phyloP scores from a whole-genome alignment of 345 rosid species.

The Limnanthes douglasii region DNA sequence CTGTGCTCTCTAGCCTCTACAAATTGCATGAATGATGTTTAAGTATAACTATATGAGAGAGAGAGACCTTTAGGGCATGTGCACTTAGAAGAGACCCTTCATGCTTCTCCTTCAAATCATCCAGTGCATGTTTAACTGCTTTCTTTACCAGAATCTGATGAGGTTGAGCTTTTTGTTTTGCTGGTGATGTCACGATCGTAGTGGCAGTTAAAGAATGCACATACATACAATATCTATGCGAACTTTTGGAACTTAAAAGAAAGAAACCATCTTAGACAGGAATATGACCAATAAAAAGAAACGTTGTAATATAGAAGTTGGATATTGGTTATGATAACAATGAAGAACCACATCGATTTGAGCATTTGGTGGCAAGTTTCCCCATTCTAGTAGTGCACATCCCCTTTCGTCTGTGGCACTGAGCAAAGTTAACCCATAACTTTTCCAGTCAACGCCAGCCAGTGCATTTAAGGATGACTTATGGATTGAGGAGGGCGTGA shows the following conservation, averaged over 20 bases:
- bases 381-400: slow-evolving; percentile 45
- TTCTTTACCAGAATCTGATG: slow-evolving; percentile 33
- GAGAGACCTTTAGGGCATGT: slow-evolving; percentile 53
- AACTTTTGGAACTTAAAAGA: background rate
- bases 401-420: slow-evolving; percentile 32
- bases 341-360: slow-evolving; percentile 51
- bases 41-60: background rate
- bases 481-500: slow-evolving; percentile 38
- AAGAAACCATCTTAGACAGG: background rate
- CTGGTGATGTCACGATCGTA: slow-evolving; percentile 15
- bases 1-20: no score
- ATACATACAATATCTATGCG: background rate
- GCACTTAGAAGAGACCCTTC: slow-evolving; percentile 56
- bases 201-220: slow-evolving; percentile 25
- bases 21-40: no score
- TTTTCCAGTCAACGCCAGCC: slow-evolving; percentile 65
- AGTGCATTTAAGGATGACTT: slow-evolving; percentile 36
- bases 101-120: slow-evolving; percentile 65
- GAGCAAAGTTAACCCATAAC: slow-evolving; percentile 51
- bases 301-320: slow-evolving; percentile 8
- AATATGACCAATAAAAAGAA: slow-evolving; percentile 1
- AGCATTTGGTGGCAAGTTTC: slow-evolving; percentile 34
- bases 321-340: slow-evolving; percentile 53
- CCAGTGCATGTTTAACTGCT: slow-evolving; percentile 56
- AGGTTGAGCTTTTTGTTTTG: slow-evolving; percentile 27